Evolutionary conservation across 2,329 filamentous ascomycete genomes (phyloP).

Genomic region (Xylariomycetidae sp.): DNA sequence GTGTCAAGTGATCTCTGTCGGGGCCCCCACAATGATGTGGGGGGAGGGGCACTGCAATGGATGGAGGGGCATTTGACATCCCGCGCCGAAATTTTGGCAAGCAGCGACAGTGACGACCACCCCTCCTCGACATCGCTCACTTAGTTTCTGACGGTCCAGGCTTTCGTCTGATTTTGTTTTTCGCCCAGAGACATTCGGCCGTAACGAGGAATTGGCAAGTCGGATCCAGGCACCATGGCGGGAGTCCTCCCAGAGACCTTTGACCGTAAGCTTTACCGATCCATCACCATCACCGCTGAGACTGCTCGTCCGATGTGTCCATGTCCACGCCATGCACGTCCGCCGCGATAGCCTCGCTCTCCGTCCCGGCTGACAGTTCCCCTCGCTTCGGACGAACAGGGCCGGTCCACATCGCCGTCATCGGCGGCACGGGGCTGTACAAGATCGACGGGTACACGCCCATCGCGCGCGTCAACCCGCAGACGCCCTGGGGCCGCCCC

Average conservation of each 20-base stretch:
- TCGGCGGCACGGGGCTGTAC: slow-evolving; percentile 88
- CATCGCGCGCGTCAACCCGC: slow-evolving; percentile 68
- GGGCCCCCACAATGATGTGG: not conserved
- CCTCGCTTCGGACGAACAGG: too few relatives aligned
- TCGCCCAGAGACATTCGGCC: not conserved
- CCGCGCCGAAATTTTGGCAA: not conserved
- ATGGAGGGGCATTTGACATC: not conserved
- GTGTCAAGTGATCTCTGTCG: not conserved
- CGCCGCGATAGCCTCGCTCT: not conserved
- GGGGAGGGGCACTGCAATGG: not conserved
- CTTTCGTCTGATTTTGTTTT: not conserved
- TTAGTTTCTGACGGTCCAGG: not conserved
- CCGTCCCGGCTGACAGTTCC: not conserved
- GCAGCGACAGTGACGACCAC: not conserved
- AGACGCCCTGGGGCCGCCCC: slow-evolving; percentile 84
- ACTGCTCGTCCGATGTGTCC: slow-evolving; percentile 5
- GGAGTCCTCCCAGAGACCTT: slow-evolving; percentile 53
- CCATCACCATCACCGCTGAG: slow-evolving; percentile 1
- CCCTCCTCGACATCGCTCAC: not conserved
- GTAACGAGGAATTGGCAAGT: not conserved
- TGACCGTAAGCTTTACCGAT: slow-evolving; percentile 42
- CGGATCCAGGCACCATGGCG: slow-evolving; percentile 33
- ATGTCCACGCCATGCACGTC: not conserved
- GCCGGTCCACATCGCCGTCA: slow-evolving; percentile 77
- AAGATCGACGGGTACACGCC: slow-evolving; percentile 82